A percentile compares a stretch with the other conserved stretches of the same genome.
Conservation (phyloP, 495 filamentous ascomycete genomes). For the Astrothelium subdiscretum region DNA sequence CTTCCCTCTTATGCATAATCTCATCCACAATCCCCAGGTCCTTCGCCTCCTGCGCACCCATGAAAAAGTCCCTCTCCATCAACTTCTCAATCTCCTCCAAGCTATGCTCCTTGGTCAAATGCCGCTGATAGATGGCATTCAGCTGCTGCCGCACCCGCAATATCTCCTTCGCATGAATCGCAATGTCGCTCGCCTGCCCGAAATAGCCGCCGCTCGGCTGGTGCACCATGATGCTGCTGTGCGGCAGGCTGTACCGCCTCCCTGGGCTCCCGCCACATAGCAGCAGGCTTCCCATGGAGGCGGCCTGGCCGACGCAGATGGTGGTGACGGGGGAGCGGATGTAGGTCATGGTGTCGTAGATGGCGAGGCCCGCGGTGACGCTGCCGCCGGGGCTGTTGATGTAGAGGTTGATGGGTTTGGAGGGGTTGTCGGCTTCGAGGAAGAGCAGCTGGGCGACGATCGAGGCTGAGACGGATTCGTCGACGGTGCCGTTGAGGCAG, state of each 20-base stretch:
- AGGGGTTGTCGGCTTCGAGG: conserved; percentile 91
- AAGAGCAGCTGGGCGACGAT: conserved; percentile 94
- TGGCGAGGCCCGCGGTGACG: conserved; percentile 89
- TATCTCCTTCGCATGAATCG: conserved; percentile 96
- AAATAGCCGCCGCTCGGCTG: conserved; percentile 86
- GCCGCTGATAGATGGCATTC: conserved; percentile 78
- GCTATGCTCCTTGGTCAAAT: conserved; percentile 65
- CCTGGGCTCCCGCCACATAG: conserved; percentile 78
- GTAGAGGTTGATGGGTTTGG: conserved; percentile 91
- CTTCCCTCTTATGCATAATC: conserved; percentile 54
- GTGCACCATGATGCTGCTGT: conserved; percentile 92
- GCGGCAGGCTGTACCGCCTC: conserved; percentile 77
- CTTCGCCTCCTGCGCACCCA: conserved; percentile 77
- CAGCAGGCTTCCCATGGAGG: conserved; percentile 85
- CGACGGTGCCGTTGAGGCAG: conserved; percentile 84
- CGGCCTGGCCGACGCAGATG: conserved; percentile 89
- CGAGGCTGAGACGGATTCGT: conserved; percentile 76
- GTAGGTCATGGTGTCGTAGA: conserved; percentile 99
- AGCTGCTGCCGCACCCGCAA: conserved; percentile 71
- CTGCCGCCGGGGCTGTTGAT: conserved; percentile 94
- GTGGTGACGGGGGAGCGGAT: conserved; percentile 85
- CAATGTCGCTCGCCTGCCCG: conserved; percentile 83
- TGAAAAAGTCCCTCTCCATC: conserved; percentile 94
- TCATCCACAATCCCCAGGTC: conserved; percentile 87
- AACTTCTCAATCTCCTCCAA: conserved; percentile 79